Percentiles rank a stretch among this genome's conserved stretches.
Evolutionary conservation across 192 early-diverging fungal species (phyloP).

Genomic region (Piromyces sp.): DNA sequence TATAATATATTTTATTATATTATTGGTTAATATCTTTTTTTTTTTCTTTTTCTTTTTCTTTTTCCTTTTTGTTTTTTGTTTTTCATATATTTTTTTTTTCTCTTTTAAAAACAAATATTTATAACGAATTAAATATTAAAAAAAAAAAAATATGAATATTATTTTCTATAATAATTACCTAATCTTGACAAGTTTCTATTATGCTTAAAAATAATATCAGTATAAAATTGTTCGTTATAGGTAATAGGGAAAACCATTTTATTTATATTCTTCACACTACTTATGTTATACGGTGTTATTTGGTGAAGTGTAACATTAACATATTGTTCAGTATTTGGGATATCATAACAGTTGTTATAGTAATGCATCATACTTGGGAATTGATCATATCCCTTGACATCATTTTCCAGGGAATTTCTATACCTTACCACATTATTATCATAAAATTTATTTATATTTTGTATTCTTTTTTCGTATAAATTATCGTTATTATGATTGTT

Average conservation of each 20-base stretch:
- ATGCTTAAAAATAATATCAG: neutral
- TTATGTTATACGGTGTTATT: neutral
- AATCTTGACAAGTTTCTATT: neutral
- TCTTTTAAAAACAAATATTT: too few relatives aligned
- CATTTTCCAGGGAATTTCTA: neutral
- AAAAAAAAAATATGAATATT: too few relatives aligned
- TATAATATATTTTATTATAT: too few relatives aligned
- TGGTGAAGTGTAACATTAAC: neutral
- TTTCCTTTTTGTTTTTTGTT: too few relatives aligned
- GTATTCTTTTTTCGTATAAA: neutral
- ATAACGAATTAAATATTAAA: too few relatives aligned
- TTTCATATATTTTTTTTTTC: too few relatives aligned
- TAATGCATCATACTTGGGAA: neutral
- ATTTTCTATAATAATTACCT: neutral
- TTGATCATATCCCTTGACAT: neutral
- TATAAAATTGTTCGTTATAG: neutral
- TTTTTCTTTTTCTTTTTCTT: too few relatives aligned
- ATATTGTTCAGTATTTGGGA: neutral
- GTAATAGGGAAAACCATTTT: neutral
- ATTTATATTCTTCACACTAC: neutral
- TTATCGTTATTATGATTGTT: neutral
- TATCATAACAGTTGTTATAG: neutral
- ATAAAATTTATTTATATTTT: neutral
- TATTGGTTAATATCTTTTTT: too few relatives aligned
- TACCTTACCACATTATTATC: neutral